phyloP scores from a whole-genome alignment of 2,329 filamentous ascomycete genomes.

The Aureobasidium pullulans region DNA sequence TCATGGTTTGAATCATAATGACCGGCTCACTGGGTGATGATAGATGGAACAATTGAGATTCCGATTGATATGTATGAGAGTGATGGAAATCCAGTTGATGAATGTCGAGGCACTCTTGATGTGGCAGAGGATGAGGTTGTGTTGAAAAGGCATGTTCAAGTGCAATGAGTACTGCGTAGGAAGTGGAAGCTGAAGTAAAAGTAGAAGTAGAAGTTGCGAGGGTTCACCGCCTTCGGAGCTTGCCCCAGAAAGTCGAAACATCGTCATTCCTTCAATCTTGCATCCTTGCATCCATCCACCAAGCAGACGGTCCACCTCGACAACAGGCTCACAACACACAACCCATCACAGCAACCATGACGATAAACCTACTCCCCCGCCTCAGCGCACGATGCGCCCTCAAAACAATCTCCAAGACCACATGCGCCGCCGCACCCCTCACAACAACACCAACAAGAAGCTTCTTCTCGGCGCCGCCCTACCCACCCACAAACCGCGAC shows the following conservation, averaged over 20 bases:
- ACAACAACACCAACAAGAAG: slow-evolving; percentile 1
- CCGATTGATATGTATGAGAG: no score
- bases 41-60: no score
- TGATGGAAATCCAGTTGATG: no score
- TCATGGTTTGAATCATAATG: not conserved
- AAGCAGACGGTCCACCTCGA: not conserved
- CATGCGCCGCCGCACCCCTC: not conserved
- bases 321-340: not conserved
- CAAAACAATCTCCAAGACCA: not conserved
- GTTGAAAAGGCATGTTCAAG: no score
- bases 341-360: not conserved
- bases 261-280: slow-evolving; percentile 3
- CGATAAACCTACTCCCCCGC: slow-evolving; percentile 2
- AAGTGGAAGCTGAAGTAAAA: not conserved
- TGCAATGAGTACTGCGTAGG: no score
- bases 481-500: slow-evolving; percentile 20
- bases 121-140: no score
- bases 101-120: no score
- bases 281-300: not conserved
- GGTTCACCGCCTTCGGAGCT: not conserved
- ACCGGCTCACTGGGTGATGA: no score
- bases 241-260: not conserved
- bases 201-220: not conserved
- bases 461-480: slow-evolving; percentile 18
- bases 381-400: not conserved